Conservation (phyloP, 1,284 basidiomycete species). For the Cerioporus squamosus region DNA sequence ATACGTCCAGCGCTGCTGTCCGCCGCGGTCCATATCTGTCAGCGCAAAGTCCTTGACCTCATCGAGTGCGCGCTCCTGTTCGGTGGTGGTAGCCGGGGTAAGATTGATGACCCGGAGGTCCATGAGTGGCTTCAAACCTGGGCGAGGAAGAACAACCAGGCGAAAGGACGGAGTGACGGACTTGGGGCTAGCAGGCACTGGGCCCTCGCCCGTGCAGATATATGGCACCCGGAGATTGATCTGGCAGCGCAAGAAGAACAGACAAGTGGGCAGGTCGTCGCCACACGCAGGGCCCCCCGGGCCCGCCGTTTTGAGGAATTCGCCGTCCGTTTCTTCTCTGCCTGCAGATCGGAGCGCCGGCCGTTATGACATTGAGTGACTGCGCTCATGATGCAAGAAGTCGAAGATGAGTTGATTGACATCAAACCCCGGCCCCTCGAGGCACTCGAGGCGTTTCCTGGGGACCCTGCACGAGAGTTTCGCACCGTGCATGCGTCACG, state of each 20-base stretch:
- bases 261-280: constrained; percentile 11
- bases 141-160: constrained; percentile 13
- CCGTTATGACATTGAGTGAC: constrained; percentile 22
- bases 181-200: not conserved
- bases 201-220: not conserved
- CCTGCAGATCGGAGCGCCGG: constrained; percentile 25
- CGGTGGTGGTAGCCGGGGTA: constrained; percentile 48
- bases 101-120: constrained; percentile 44
- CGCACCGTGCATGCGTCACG: constrained; percentile 7
- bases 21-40: constrained; percentile 62
- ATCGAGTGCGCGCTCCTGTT: constrained; percentile 52
- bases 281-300: constrained; percentile 5
- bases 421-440: constrained; percentile 25
- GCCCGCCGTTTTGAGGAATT: constrained; percentile 18
- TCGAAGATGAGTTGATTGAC: constrained; percentile 25
- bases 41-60: constrained; percentile 55
- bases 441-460: constrained; percentile 15
- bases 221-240: constrained; percentile 17
- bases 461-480: constrained; percentile 8
- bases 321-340: constrained; percentile 12
- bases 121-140: constrained; percentile 24
- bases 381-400: constrained; percentile 28
- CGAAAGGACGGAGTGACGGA: not conserved
- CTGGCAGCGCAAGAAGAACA: constrained; percentile 7
- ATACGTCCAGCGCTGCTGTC: constrained; percentile 59